Base-by-base conservation (phyloP, 208 protist species). In the Histomonas meleagridis region DNA sequence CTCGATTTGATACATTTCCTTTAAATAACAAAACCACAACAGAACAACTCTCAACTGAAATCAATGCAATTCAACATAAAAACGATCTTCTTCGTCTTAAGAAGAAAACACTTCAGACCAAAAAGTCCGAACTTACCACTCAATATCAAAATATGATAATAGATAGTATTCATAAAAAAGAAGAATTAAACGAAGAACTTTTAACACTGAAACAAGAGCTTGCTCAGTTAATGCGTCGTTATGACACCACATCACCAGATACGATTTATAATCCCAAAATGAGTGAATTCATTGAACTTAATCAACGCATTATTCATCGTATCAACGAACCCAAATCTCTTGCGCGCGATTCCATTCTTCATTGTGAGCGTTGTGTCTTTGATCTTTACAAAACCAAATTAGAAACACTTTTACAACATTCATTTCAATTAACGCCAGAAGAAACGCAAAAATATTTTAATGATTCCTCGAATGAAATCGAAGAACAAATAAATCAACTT, bases 41-140 rank as follows among this genome's bases (percentile, higher is more conserved):
- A 51, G 76, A 86, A 14, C 76, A 86, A 86, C n/a, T 86, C 16
- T 55, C 43, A 18, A 26, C 23, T 40, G 76, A 86, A 86, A 86
- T 86, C 18, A 32, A 26, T 2, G n/a, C 23, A 12, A 16, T 86
- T 12, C 43, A 86, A 49, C 46, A 18, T 21, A 51, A 86, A 55
- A 43, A 43, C 10, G 46, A 86, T 18, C 9, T 1, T 40, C 46
- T 86, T 3, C 0, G 76, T 55, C 10, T 55, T 7, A 40, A n/a
- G 0, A 86, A 86, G 26, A 86, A 86, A 55, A 46, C 51, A 0
- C 38, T 86, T 26, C n/a, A 86, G 18, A 38, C 18, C 10, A 2
- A 38, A 51, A 26, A 46, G 1, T 46, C 51, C 51, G 46, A 86
- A 32, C 18, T 86, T 43, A 40, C 51, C 9, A 55, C 51, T 26